Evolutionary conservation across 257 asterid species (phyloP), one percentile per base, ranked within the genome.

Genomic region (Eustoma russellianum): DNA sequence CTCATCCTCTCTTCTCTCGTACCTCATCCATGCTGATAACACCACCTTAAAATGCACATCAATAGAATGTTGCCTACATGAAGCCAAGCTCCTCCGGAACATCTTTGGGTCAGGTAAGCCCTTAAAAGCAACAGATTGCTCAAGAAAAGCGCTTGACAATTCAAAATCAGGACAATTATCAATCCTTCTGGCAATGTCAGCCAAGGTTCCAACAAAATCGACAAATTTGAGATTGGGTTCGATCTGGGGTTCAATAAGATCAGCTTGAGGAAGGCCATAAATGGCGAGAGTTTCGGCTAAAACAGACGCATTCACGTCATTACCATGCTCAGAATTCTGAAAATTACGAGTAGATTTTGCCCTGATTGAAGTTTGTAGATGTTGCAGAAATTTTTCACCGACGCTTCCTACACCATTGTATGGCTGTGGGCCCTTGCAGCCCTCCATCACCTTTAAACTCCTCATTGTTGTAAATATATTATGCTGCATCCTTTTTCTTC

Each of bases 21-120:
- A 85, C 75, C 95, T 85, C 76, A 92, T 63, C 98, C 98, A 91
- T n/a, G 97, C 78, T 0, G 97, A 82, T 9, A 92, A 78, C 2
- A 92, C 94, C 66, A 85, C 79, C 77, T 92, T 92, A 5, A 83
- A 75, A 72, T 92, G 98, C 69, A 88, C 95, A 59, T 92, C 98
- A 55, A 81, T 74, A 0, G 94, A 90, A 18, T 85, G 92, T 53
- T 77, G 71, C 79, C 97, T 79, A 51, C 97, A 97, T 0, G 81
- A 80, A 35, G 80, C 67, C 41, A 91, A 88, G 71, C 91, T 77
- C 71, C 79, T 77, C 80, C 95, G 70, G 61, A 88, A 91, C 83
- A 88, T 70, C 66, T 82, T 91, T 0, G 95, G 94, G 60, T 91
- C 97, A n/a, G 89, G 64, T 17, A 81, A 71, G 6, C 92, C 88